phyloP scores from a whole-genome alignment of 2,329 filamentous ascomycete genomes.

The Plenodomus lindquistii region DNA sequence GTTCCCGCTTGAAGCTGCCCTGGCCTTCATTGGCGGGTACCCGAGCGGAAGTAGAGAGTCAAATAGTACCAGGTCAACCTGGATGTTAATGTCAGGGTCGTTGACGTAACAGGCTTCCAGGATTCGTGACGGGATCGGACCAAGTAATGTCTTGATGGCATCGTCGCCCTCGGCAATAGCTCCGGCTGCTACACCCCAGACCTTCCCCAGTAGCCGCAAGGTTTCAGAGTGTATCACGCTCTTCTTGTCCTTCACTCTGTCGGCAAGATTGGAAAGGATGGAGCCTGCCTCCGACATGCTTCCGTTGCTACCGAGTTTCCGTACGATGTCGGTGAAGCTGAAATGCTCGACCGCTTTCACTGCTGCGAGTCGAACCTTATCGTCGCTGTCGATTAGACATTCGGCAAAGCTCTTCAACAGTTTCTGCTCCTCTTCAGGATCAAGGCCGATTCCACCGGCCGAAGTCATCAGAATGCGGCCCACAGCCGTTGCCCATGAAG shows the following conservation, averaged over 20 bases:
- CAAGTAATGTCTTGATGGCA: constrained; percentile 71
- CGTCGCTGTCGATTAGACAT: constrained; percentile 84
- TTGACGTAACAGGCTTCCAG: constrained; percentile 90
- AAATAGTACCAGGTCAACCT: constrained; percentile 82
- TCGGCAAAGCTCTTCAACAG: constrained; percentile 76
- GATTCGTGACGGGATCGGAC: constrained; percentile 80
- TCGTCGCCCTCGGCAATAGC: constrained; percentile 86
- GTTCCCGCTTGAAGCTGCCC: constrained; percentile 53
- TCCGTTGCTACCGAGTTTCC: constrained; percentile 77
- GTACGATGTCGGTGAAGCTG: constrained; percentile 76
- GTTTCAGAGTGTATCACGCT: constrained; percentile 80
- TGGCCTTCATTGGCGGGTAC: constrained; percentile 73
- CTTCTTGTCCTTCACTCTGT: constrained; percentile 86
- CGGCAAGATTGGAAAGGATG: constrained; percentile 78
- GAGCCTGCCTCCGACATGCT: constrained; percentile 76
- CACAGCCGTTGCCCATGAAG: constrained; percentile 81
- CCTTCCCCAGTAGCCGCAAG: constrained; percentile 79
- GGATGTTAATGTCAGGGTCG: constrained; percentile 79
- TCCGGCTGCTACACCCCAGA: constrained; percentile 92
- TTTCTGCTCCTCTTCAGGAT: constrained; percentile 75
- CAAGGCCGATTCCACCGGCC: constrained; percentile 85
- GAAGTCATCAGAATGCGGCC: constrained; percentile 90
- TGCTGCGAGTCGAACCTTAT: constrained; percentile 87
- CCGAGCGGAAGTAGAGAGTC: constrained; percentile 88
- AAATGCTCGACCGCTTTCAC: constrained; percentile 83